Evolutionary conservation across 2,329 filamentous ascomycete species (phyloP), one percentile per base, ranked within the genome.

Genomic region (Pseudopyrenochaeta lycopersici): DNA sequence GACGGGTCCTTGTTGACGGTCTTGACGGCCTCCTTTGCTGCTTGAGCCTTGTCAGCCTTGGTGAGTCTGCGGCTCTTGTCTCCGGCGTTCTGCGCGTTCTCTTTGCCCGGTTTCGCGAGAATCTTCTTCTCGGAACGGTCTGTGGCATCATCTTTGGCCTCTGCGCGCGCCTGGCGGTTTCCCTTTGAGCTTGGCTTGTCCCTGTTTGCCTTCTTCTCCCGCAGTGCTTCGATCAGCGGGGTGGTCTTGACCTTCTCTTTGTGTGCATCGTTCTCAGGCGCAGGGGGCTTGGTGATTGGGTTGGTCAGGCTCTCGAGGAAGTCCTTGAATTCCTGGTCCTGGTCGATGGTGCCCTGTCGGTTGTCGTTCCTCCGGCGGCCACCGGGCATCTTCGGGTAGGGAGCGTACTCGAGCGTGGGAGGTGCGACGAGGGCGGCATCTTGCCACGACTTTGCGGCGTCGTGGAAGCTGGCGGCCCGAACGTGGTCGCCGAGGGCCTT

Each of bases 311-410:
- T 90, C 73, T 96, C 90, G 7, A 99, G 83, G 73, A 98, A 99
- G 21, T 88, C 87, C 80, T 97, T 96, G 67, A 97, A 99, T 66
- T 98, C 95, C 0, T 91, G 88, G 69, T 99, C 95, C 72, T 97
- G 92, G 67, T 99, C 95, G 63, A 99, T 98, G 2, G 92, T 97
- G 47, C 94, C 95, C 73, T 97, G 91, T 12, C 93, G 88, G 47
- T 88, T 87, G 79, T 99, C 95, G 48, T 87, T 85, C 30, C 92
- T 88, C 44, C 86, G 85, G 73, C 91, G 91, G 31, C 83, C 85
- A 54, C 85, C 86, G 1, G 94, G 92, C 1, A 92, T 85, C 67
- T 93, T 93, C 62, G 91, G 91, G 78, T 93, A 96, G 1, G 90
- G 85, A 15, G 93, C 87, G 67, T 91, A 91, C 68, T 97, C 93